Evolutionary conservation across 2,329 filamentous ascomycete genomes (phyloP), one percentile per base, ranked within the genome.

Genomic region (Aspergillus intermedius): DNA sequence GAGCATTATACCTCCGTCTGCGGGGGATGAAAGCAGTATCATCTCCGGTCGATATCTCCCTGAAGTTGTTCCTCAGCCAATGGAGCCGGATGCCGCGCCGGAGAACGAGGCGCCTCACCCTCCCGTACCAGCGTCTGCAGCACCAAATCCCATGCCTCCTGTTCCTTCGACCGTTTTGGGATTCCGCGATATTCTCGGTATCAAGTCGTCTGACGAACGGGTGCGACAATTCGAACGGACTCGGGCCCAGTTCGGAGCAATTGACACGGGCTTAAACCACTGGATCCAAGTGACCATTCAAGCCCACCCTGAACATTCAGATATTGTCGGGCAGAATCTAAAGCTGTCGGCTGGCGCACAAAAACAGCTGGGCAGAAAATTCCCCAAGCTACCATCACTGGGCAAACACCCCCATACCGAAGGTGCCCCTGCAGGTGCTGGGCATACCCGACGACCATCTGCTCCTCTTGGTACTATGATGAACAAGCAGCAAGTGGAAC

Each of bases 171-270:
- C 73, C 42, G 71, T 80, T 34, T 76, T 79, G 54, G 74, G 78
- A 1, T 91, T 94, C 68, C 81, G 83, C 45, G 86, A 95, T 49
- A 95, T 96, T 52, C 76, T 89, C 59, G 81, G 80, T 7, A 76
- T 93, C 44, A 76, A 79, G 13, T 81, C 79, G 2, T 68, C 83
- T 0, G 67, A 76, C 12, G 84, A 93, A 55, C 82, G 90, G 17
- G 87, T 93, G 51, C 74, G 77, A 40, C 84, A 82, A 12, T 95
- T 87, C 64, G 80, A 88, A 50, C 80, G 85, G 49, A 86, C 87
- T 0, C 80, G 88, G 41, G 72, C 80, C 13, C 79, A 86, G 42
- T 89, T 90, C 65, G 83, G 86, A 0, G 67, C 71, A 10, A 82
- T 86, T 63, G 83, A 95, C 50, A 86, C 86, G 4, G 89, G 91